Conservation (phyloP, 164 flowering plant species). For the Brasenia schreberi region DNA sequence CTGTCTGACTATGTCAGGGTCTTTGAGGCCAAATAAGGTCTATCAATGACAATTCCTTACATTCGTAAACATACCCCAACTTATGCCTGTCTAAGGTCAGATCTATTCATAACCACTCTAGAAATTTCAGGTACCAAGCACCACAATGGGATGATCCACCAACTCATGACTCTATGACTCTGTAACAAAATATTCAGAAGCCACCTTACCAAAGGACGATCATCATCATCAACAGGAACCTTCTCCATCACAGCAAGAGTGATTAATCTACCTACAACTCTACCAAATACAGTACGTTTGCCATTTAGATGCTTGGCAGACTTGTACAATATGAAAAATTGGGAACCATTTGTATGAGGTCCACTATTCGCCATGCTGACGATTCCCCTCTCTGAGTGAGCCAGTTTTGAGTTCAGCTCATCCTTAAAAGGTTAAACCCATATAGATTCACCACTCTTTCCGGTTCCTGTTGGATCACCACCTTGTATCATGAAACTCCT, state of each 20-base stretch:
- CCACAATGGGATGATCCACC: too few relatives aligned
- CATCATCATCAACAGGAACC: slow-evolving; percentile 86
- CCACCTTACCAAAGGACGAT: slow-evolving; percentile 69
- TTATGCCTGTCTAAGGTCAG: too few relatives aligned
- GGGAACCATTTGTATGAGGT: slow-evolving; percentile 93
- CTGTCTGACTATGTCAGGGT: too few relatives aligned
- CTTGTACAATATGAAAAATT: slow-evolving; percentile 90
- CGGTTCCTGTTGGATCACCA: slow-evolving; percentile 98
- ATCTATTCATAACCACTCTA: too few relatives aligned
- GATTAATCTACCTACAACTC: slow-evolving; percentile 88
- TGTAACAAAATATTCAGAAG: not conserved
- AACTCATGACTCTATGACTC: too few relatives aligned
- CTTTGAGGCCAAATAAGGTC: too few relatives aligned
- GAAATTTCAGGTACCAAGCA: too few relatives aligned
- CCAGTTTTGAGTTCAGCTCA: slow-evolving; percentile 74
- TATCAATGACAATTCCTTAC: too few relatives aligned
- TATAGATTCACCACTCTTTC: slow-evolving; percentile 87
- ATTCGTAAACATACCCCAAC: too few relatives aligned
- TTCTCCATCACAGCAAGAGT: slow-evolving; percentile 82
- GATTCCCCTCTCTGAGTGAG: slow-evolving; percentile 89
- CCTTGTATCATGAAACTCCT: slow-evolving; percentile 99
- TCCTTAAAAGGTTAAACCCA: slow-evolving; percentile 97
- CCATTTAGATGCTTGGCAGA: slow-evolving; percentile 87
- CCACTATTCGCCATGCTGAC: slow-evolving; percentile 99
- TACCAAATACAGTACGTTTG: slow-evolving; percentile 93